phyloP scores from a whole-genome alignment of 75 land plant species.

The Pinus albicaulis region DNA sequence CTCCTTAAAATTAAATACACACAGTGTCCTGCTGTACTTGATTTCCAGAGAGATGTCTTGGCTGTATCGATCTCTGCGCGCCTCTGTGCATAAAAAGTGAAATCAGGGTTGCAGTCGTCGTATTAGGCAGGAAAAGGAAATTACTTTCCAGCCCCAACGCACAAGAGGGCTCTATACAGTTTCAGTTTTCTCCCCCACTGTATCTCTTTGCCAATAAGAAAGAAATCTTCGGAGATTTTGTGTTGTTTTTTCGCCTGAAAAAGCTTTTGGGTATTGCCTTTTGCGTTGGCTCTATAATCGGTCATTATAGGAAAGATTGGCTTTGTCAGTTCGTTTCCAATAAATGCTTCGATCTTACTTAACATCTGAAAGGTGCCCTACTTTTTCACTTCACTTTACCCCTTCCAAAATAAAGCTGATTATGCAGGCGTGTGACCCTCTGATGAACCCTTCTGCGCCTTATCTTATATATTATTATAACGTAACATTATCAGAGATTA shows the following conservation, averaged over 20 bases:
- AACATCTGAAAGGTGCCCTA: too few relatives aligned
- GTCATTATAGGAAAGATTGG: not conserved
- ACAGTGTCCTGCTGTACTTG: not conserved
- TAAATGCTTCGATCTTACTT: not conserved
- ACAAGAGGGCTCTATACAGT: too few relatives aligned
- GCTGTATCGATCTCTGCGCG: not conserved
- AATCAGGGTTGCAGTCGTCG: not conserved
- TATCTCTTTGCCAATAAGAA: slow-evolving; percentile 4
- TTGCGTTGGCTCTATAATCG: not conserved
- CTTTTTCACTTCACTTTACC: too few relatives aligned
- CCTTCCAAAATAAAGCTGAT: too few relatives aligned
- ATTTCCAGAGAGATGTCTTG: not conserved
- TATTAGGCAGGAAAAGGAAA: not conserved
- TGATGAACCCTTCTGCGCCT: too few relatives aligned
- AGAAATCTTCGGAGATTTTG: slow-evolving; percentile 3
- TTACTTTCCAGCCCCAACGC: not conserved
- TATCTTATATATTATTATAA: too few relatives aligned
- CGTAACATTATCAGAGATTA: too few relatives aligned
- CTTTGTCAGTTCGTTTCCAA: not conserved
- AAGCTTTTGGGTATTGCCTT: not conserved
- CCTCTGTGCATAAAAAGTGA: slow-evolving; percentile 3
- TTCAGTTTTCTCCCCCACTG: not conserved
- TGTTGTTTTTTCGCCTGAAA: not conserved
- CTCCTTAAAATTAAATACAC: not conserved
- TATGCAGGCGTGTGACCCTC: too few relatives aligned